Conservation (phyloP, 495 filamentous ascomycete species). For the Tuber umbilicatum region DNA sequence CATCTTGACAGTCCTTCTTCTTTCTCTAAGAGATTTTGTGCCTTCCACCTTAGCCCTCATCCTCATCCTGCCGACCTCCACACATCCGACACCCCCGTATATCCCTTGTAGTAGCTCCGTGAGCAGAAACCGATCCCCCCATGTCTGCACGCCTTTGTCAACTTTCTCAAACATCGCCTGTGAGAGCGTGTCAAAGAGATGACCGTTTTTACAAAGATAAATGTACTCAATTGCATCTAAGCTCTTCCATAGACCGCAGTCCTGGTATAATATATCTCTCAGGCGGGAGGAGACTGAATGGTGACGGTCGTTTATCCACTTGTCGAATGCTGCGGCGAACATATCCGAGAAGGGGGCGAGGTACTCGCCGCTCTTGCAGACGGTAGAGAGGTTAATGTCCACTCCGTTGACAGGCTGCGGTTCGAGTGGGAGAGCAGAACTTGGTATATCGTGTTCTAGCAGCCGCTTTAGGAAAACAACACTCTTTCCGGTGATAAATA, state of each 20-base stretch:
- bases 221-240: slow-evolving; percentile 63
- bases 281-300: slow-evolving; percentile 60
- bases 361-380: slow-evolving; percentile 46
- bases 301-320: slow-evolving; percentile 66
- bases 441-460: slow-evolving; percentile 44
- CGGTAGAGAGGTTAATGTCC: slow-evolving; percentile 52
- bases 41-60: slow-evolving; percentile 36
- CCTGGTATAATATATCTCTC: slow-evolving; percentile 57
- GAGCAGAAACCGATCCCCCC: slow-evolving; percentile 76
- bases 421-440: neutral
- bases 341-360: slow-evolving; percentile 69
- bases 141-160: slow-evolving; percentile 57
- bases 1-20: slow-evolving; percentile 44
- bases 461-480: slow-evolving; percentile 71
- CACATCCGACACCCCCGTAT: slow-evolving; percentile 49
- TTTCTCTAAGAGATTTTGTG: slow-evolving; percentile 17
- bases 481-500: slow-evolving; percentile 83
- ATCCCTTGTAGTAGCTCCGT: slow-evolving; percentile 70
- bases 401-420: slow-evolving; percentile 36
- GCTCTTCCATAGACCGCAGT: slow-evolving; percentile 59
- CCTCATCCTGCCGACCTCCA: slow-evolving; percentile 56
- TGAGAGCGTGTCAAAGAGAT: slow-evolving; percentile 56
- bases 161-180: slow-evolving; percentile 69
- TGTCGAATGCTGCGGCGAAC: slow-evolving; percentile 61
- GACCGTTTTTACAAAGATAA: slow-evolving; percentile 67